These are phyloP conservation scores for Colletotrichum australisinense DNA, from an alignment of 2,329 filamentous ascomycete species.

Conservation along the genomic window DNA sequence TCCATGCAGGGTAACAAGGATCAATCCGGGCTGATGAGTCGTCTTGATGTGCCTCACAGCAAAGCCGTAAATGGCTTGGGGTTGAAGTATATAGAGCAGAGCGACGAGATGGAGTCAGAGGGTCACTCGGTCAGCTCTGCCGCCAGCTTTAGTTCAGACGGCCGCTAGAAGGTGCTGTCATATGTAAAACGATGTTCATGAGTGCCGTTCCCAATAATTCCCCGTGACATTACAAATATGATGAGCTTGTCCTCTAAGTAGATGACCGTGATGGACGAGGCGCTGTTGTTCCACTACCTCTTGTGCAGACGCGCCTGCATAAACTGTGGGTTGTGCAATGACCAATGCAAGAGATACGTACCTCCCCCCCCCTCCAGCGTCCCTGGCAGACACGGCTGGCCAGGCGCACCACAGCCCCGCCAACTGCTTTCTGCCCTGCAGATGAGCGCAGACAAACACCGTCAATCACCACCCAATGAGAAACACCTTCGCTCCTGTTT, in stretches of 20 bases:
- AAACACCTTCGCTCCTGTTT: constrained; percentile 5
- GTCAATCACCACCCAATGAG: constrained; percentile 5
- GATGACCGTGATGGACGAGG: too few species aligned
- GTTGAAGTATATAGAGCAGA: constrained; percentile 45
- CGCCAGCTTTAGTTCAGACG: constrained; percentile 48
- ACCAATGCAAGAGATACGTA: not conserved
- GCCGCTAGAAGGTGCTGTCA: constrained; percentile 11
- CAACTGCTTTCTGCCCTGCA: constrained; percentile 30
- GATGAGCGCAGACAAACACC: constrained; percentile 21
- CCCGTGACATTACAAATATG: not conserved
- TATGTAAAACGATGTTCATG: not conserved
- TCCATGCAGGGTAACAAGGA: constrained; percentile 40
- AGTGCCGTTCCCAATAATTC: not conserved
- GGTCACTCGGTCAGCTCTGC: constrained; percentile 50
- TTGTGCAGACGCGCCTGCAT: not conserved
- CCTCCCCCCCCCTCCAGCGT: constrained; percentile 4
- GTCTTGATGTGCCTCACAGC: constrained; percentile 32
- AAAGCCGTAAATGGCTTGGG: constrained; percentile 45
- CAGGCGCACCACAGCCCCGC: constrained; percentile 27
- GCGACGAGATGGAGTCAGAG: constrained; percentile 50
- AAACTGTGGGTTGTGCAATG: not conserved
- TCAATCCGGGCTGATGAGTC: constrained; percentile 28
- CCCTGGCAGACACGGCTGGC: not conserved
- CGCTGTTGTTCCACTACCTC: not conserved
- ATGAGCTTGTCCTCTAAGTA: too few species aligned